phyloP scores from a whole-genome alignment of 2,329 filamentous ascomycete genomes.

The Colletotrichum lini region DNA sequence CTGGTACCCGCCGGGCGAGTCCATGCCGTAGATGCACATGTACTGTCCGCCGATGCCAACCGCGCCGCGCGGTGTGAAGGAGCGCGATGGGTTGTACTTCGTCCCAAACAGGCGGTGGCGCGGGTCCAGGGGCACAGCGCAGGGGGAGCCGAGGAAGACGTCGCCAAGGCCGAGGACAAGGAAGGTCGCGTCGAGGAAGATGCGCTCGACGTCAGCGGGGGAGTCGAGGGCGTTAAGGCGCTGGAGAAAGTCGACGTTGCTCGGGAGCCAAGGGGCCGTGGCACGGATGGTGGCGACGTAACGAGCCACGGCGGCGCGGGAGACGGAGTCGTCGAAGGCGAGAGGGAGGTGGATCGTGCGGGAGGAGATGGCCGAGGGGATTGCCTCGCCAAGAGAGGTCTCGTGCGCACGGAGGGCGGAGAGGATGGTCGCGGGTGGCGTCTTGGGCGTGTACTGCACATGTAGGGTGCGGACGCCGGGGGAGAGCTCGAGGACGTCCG shows the following conservation, averaged over 20 bases:
- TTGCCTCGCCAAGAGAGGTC: slow-evolving; percentile 44
- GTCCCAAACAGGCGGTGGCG: slow-evolving; percentile 54
- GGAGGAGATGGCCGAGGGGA: slow-evolving; percentile 46
- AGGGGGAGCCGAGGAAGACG: slow-evolving; percentile 57
- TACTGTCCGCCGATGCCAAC: slow-evolving; percentile 56
- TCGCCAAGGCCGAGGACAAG: slow-evolving; percentile 56
- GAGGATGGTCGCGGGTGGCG: slow-evolving; percentile 44
- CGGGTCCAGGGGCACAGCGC: slow-evolving; percentile 53
- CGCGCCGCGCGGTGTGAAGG: slow-evolving; percentile 53
- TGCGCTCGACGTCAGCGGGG: slow-evolving; percentile 45
- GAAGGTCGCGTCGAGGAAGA: slow-evolving; percentile 52
- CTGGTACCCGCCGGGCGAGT: slow-evolving; percentile 56
- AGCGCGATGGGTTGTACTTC: slow-evolving; percentile 56
- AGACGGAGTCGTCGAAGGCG: slow-evolving; percentile 56
- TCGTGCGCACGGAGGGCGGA: slow-evolving; percentile 45
- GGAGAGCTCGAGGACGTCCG: slow-evolving; percentile 50
- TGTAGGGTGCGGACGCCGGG: slow-evolving; percentile 55
- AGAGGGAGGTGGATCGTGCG: slow-evolving; percentile 54
- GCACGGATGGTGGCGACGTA: slow-evolving; percentile 74
- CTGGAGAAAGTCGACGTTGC: slow-evolving; percentile 70
- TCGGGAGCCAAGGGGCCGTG: slow-evolving; percentile 73
- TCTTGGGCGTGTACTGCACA: slow-evolving; percentile 47
- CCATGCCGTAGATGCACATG: slow-evolving; percentile 57
- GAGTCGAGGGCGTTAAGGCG: slow-evolving; percentile 51
- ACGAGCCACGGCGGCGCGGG: slow-evolving; percentile 67